A percentile compares a stretch with the other conserved stretches of the same genome.
These are phyloP conservation scores for Stylosanthes scabra DNA, from an alignment of 331 rosid species.

Conservation along the genomic window DNA sequence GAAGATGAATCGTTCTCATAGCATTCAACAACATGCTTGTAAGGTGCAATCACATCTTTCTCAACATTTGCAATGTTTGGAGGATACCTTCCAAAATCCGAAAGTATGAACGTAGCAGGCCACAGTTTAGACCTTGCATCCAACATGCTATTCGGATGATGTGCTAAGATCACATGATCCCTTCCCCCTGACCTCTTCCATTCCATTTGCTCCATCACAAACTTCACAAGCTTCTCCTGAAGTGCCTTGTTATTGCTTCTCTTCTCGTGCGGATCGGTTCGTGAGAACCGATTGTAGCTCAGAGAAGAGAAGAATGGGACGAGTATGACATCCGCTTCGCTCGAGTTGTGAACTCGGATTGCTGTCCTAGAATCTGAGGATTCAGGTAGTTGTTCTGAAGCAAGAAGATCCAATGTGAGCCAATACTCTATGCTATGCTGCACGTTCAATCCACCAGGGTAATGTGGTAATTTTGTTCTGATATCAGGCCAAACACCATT, in stretches of 20 bases:
- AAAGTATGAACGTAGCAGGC: constrained; percentile 74
- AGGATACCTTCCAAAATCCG: constrained; percentile 95
- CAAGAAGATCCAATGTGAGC: constrained; percentile 84
- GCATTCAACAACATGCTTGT: constrained; percentile 65
- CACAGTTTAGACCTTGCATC: constrained; percentile 72
- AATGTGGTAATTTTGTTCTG: constrained; percentile 44
- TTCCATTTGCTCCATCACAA: constrained; percentile 58
- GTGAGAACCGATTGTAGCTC: constrained; percentile 65
- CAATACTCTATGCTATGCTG: constrained; percentile 93
- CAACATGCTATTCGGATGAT: constrained; percentile 89
- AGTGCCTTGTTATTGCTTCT: constrained; percentile 59
- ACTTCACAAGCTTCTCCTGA: constrained; percentile 66
- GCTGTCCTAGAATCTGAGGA: constrained; percentile 41
- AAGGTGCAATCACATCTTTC: constrained; percentile 87
- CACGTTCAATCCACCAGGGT: constrained; percentile 83
- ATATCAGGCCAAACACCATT: constrained; percentile 75
- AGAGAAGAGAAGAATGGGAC: constrained; percentile 92
- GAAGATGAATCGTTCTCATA: constrained; percentile 59
- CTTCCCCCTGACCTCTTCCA: constrained; percentile 80
- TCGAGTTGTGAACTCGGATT: constrained; percentile 64
- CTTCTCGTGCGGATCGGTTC: constrained; percentile 41
- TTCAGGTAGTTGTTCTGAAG: constrained; percentile 54
- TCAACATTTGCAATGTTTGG: constrained; percentile 77
- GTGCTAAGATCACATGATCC: constrained; percentile 85
- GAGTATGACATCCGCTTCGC: constrained; percentile 73